Percentiles rank a stretch among this genome's conserved stretches.
Evolutionary conservation across 2,329 filamentous ascomycete genomes (phyloP).

Genomic region (Lachnellula occidentalis): DNA sequence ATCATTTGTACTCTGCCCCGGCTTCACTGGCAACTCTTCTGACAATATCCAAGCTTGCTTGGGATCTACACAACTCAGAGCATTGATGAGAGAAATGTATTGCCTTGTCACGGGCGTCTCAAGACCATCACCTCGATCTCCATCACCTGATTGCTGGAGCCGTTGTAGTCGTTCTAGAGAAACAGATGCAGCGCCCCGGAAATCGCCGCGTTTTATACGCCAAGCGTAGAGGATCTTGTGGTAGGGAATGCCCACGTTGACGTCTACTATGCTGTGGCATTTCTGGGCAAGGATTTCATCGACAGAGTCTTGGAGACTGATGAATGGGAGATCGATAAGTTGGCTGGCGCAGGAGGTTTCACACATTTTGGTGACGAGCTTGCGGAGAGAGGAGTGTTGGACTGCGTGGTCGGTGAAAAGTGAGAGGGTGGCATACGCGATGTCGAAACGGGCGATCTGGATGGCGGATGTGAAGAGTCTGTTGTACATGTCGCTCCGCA

Average conservation of each 20-base stretch:
- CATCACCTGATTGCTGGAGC: slow-evolving; percentile 53
- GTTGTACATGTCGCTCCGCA: slow-evolving; percentile 68
- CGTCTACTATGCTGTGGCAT: slow-evolving; percentile 63
- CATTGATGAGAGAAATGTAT: slow-evolving; percentile 89
- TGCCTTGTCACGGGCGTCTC: slow-evolving; percentile 65
- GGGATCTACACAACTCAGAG: slow-evolving; percentile 76
- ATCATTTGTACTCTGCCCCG: slow-evolving; percentile 9
- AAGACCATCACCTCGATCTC: slow-evolving; percentile 51
- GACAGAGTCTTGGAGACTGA: slow-evolving; percentile 69
- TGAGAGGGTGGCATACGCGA: slow-evolving; percentile 74
- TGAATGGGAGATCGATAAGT: slow-evolving; percentile 72
- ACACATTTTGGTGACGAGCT: slow-evolving; percentile 65
- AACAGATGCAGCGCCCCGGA: slow-evolving; percentile 68
- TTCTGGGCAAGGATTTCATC: slow-evolving; percentile 72
- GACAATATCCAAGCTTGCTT: slow-evolving; percentile 76
- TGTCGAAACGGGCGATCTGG: slow-evolving; percentile 71
- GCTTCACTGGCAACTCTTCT: slow-evolving; percentile 38
- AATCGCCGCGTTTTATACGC: slow-evolving; percentile 80
- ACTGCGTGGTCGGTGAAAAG: slow-evolving; percentile 67
- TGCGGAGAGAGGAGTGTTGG: slow-evolving; percentile 65
- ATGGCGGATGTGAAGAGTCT: slow-evolving; percentile 80
- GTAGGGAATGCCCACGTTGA: slow-evolving; percentile 63
- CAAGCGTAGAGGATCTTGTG: slow-evolving; percentile 90
- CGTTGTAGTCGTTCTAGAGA: slow-evolving; percentile 60
- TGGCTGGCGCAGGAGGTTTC: slow-evolving; percentile 59